Percentiles rank a stretch among this genome's conserved stretches.
These are phyloP conservation scores for Alternaria sp. DNA, from an alignment of 2,329 filamentous ascomycete species.

Conservation along the genomic window DNA sequence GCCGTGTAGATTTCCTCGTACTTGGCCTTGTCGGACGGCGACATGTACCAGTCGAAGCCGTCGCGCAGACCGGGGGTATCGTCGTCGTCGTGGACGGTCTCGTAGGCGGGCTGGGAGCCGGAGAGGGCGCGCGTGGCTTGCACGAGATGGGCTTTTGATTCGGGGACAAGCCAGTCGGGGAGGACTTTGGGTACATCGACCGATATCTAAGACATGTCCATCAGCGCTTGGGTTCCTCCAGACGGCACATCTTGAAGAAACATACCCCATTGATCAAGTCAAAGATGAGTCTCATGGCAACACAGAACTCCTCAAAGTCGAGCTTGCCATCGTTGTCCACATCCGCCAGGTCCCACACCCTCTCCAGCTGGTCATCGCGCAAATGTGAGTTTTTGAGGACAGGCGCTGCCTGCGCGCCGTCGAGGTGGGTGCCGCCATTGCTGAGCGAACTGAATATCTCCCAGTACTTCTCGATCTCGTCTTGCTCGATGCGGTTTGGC, in stretches of 20 bases:
- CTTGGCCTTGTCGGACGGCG: slow-evolving; percentile 85
- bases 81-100: slow-evolving; percentile 78
- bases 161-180: slow-evolving; percentile 96
- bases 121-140: slow-evolving; percentile 64
- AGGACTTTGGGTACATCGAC: slow-evolving; percentile 81
- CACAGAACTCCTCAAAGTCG: slow-evolving; percentile 99
- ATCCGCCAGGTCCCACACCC: slow-evolving; percentile 96
- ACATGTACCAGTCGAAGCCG: slow-evolving; percentile 99
- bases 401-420: slow-evolving; percentile 73
- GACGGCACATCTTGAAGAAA: slow-evolving; percentile 12
- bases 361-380: slow-evolving; percentile 86
- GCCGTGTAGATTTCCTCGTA: slow-evolving; percentile 98
- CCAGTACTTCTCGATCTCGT: slow-evolving; percentile 81
- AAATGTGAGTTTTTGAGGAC: slow-evolving; percentile 78
- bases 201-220: slow-evolving; percentile 68
- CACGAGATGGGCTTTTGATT: slow-evolving; percentile 66
- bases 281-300: slow-evolving; percentile 97
- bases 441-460: slow-evolving; percentile 77
- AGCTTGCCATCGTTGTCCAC: slow-evolving; percentile 97
- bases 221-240: slow-evolving; percentile 2
- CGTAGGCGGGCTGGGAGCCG: slow-evolving; percentile 81
- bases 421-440: slow-evolving; percentile 70
- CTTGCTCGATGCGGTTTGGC: slow-evolving; percentile 70
- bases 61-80: slow-evolving; percentile 88
- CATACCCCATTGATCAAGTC: slow-evolving; percentile 91